Base-by-base conservation (phyloP, 345 rosid species). In the Melaleuca quinquenervia region DNA sequence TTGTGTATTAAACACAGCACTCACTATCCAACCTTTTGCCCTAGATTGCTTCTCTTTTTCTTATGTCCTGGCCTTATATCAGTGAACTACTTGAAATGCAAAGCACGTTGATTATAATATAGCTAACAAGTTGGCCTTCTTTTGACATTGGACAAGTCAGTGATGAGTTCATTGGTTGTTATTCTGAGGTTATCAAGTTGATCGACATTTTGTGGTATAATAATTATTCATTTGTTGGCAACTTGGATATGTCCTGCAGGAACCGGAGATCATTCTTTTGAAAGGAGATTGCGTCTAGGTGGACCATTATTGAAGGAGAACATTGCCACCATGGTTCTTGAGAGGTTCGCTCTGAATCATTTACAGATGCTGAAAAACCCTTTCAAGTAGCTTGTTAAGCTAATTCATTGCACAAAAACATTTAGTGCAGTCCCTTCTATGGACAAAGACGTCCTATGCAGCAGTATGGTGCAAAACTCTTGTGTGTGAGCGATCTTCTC, bases 401-500 rank as follows among this genome's bases (percentile, higher is more conserved):
- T 80, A 64, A 70, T 86, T n/a, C 84, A 50, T 75, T 7, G 8
- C 50, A 36, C 53, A 64, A 52, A 20, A 70, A 56, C 58, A 29
- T 76, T 58, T 70, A n/a, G 83, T 90, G 91, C 95, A 97, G 99
- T 91, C 99, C 99, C 83, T 97, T 96, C 75, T 97, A 97, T 91
- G 99, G 99, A 82, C 94, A 88, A 87, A 92, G 99, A 84, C 98
- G 99, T 82, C 99, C 99, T 20, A 50, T 95, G 89, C 90, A 96
- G 87, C 99, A 96, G 88, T 91, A 89, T 54, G 99, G 98, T 54
- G 94, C 99, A 32, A 97, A 95, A 85, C 95, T 97, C 11, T 92
- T 97, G 64, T 94, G 99, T 89, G 99, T 97, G 50, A 97, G 99
- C 87, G 99, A 97, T 94, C 91, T 97, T 89, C 98, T 97, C 85